Evolutionary conservation across 768 basidiomycete species (phyloP), one percentile per base, ranked within the genome.

Genomic region (Leccinum aurantiacum): DNA sequence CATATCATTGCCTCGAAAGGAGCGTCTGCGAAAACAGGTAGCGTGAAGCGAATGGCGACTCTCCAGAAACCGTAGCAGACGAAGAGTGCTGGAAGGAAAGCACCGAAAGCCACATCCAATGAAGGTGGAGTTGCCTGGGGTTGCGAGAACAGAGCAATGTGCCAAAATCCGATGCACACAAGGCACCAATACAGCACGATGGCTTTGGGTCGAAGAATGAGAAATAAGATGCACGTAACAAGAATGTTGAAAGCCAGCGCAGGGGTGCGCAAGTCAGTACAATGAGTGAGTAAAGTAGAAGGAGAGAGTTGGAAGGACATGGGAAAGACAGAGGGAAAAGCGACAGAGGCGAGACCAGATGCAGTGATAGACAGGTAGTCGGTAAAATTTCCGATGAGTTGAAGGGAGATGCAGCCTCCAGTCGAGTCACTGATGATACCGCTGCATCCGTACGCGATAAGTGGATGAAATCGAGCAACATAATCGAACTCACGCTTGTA

Each of bases 121-220:
- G 82, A 80, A 6, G 93, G 91, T 37, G 90, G 88, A 6, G 79
- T 79, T 1, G 78, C 79, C 50, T 76, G 82, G 6, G 89, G 88
- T 66, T 93, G 88, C 9, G 89, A 89, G 66, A 92, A 93, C 44
- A 95, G 81, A 0, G 84, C 77, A 56, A 92, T 78, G 64, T 95
- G 91, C 92, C 93, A 95, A 70, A 84, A 94, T 2, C 91, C 89
- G 49, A 91, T 89, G 75, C 85, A 90, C 6, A 90, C 84, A n/a
- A 91, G 77, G 66, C 81, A 86, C 88, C 89, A 91, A 72, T 80
- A 91, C 3, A 85, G 72, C 33, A 91, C 75, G 62, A 91, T 80
- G 3, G 88, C 79, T 66, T 78, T 84, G 2, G 90, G 90, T 15
- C 90, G 86, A 50, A 95, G 77, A 52, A 94, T 65, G 44, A 91